Conservation (phyloP, 139 green algal genomes). For the Zygnema circumcarinatum region DNA sequence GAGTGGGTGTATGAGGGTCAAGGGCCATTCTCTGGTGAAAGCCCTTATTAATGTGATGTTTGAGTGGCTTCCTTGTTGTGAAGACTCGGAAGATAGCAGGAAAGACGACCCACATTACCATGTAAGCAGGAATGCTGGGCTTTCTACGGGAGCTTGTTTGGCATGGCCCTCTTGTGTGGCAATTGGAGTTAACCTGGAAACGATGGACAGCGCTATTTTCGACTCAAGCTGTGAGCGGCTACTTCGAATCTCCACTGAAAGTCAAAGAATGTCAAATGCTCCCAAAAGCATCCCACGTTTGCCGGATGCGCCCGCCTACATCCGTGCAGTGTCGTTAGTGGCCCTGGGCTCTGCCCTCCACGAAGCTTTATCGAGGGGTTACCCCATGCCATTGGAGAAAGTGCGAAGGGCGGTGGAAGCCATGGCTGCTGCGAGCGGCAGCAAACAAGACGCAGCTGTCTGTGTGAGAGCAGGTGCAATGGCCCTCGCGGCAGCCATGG, state of each 20-base stretch:
- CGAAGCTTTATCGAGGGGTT: background rate
- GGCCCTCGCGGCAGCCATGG: no score
- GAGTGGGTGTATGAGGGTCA: background rate
- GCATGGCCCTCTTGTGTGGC: background rate
- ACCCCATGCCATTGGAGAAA: background rate
- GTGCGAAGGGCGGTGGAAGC: no score
- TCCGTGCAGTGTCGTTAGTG: background rate
- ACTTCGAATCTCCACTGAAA: no score
- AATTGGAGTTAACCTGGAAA: background rate
- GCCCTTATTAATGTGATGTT: background rate
- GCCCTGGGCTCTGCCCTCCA: background rate
- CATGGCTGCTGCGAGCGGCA: no score
- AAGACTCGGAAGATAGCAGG: no score
- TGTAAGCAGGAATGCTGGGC: background rate
- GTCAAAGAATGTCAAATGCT: no score
- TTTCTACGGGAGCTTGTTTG: background rate
- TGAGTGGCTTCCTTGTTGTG: background rate
- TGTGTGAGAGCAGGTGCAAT: no score
- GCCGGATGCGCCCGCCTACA: no score
- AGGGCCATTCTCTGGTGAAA: background rate
- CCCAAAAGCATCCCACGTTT: no score
- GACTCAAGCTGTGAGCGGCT: no score
- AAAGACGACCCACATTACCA: no score
- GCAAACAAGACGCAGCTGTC: no score
- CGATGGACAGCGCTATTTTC: background rate